Conservation (phyloP, 2,329 filamentous ascomycete species). For the Fusarium nodosum region DNA sequence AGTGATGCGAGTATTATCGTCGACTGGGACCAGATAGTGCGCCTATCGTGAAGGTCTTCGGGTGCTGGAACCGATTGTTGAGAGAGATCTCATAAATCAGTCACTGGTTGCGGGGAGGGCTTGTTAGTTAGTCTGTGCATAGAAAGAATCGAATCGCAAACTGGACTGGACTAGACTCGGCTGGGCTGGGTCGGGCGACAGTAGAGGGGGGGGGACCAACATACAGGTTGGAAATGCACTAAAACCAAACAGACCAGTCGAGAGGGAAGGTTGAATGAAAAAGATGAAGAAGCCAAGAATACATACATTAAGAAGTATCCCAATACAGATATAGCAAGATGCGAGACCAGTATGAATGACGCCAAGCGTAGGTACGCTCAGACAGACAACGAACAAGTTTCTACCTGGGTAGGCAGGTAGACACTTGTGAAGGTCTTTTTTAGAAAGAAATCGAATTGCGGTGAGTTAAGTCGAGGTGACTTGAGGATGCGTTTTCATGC, state of each 20-base stretch:
- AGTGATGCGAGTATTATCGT: constrained; percentile 5
- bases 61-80: constrained; percentile 22
- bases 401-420: not conserved
- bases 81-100: constrained; percentile 31
- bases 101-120: constrained; percentile 47
- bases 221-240: constrained; percentile 2
- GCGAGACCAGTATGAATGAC: constrained; percentile 10
- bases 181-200: not conserved
- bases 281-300: constrained; percentile 19
- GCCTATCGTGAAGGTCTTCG: constrained; percentile 20
- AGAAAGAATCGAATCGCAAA: constrained; percentile 32
- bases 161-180: constrained; percentile 5
- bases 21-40: constrained; percentile 8
- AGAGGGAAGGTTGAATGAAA: not conserved
- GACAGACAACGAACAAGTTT: constrained; percentile 2
- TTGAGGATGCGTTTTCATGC: constrained; percentile 1
- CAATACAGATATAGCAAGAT: constrained; percentile 6
- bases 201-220: not conserved
- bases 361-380: constrained; percentile 21
- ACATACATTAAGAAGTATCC: constrained; percentile 5
- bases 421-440: constrained; percentile 27
- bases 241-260: constrained; percentile 11
- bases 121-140: constrained; percentile 41
- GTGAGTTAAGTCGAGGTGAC: constrained; percentile 27
- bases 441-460: constrained; percentile 39